Evolutionary conservation across 345 rosid species (phyloP).

Genomic region (Pistacia atlantica): DNA sequence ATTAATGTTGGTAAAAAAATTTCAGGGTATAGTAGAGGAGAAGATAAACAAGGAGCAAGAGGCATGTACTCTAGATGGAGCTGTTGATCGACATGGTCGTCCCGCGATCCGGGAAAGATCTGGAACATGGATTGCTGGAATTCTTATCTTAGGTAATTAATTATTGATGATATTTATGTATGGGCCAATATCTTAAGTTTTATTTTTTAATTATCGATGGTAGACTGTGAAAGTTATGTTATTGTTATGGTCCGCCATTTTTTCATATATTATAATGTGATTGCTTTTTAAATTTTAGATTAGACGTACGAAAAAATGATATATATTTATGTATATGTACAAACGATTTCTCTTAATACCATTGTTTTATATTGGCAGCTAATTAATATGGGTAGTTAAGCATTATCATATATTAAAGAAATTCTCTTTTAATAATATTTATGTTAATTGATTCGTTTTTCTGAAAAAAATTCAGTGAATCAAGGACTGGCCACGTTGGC

Average conservation of each 20-base stretch:
- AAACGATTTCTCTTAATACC: too few relatives aligned
- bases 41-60: slow-evolving; percentile 40
- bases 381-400: background rate
- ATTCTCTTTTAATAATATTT: background rate
- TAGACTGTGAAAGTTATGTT: too few relatives aligned
- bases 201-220: too few relatives aligned
- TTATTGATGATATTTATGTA: too few relatives aligned
- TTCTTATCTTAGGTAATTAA: slow-evolving; percentile 67
- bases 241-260: too few relatives aligned
- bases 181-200: too few relatives aligned
- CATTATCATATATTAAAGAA: background rate
- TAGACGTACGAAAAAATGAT: too few relatives aligned
- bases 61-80: slow-evolving; percentile 63
- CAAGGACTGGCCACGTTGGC: slow-evolving; percentile 96
- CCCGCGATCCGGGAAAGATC: slow-evolving; percentile 68
- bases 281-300: too few relatives aligned
- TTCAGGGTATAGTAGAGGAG: slow-evolving; percentile 32
- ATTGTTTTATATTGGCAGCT: background rate
- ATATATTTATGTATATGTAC: too few relatives aligned
- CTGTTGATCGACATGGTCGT: slow-evolving; percentile 74
- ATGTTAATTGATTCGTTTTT: background rate
- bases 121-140: slow-evolving; percentile 85
- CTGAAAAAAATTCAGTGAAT: slow-evolving; percentile 50
- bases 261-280: too few relatives aligned
- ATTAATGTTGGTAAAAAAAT: background rate